phyloP scores from a whole-genome alignment of 2,329 filamentous ascomycete genomes.

The Colletotrichum sp. region DNA sequence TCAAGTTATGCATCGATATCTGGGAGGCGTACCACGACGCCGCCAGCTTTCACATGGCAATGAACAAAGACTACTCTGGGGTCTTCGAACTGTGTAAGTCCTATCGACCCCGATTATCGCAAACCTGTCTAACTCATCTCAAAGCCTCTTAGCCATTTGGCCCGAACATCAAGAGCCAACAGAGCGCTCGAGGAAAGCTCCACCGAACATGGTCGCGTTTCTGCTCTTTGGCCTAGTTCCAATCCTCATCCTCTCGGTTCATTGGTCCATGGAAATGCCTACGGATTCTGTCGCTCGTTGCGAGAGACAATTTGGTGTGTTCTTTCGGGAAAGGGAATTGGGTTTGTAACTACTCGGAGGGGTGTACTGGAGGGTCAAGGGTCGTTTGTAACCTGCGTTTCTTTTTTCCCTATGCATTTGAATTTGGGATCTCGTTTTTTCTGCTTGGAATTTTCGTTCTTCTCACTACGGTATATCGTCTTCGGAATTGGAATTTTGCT shows the following conservation, averaged over 20 bases:
- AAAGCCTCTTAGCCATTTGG: neutral
- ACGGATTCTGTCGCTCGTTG: too few relatives aligned
- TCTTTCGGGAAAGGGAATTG: too few relatives aligned
- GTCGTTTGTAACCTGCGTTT: too few relatives aligned
- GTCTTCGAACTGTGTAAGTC: neutral
- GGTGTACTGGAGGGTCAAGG: too few relatives aligned
- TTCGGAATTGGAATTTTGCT: too few relatives aligned
- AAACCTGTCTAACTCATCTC: neutral
- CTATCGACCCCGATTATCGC: fast-evolving
- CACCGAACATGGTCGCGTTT: neutral
- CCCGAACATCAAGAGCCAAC: neutral
- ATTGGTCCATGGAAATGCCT: too few relatives aligned
- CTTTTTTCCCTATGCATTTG: too few relatives aligned
- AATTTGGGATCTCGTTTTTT: too few relatives aligned
- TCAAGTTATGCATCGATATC: neutral
- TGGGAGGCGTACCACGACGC: neutral
- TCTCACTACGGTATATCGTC: too few relatives aligned
- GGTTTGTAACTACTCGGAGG: too few relatives aligned
- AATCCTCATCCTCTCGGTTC: neutral
- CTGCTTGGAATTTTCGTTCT: too few relatives aligned
- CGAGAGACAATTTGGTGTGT: too few relatives aligned
- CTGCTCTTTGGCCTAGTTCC: neutral
- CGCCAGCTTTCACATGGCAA: neutral
- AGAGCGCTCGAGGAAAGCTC: neutral
- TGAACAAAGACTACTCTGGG: neutral